Evolutionary conservation across 108 stramenopile genomes (phyloP).

Genomic region (Mediolabrus comicus): DNA sequence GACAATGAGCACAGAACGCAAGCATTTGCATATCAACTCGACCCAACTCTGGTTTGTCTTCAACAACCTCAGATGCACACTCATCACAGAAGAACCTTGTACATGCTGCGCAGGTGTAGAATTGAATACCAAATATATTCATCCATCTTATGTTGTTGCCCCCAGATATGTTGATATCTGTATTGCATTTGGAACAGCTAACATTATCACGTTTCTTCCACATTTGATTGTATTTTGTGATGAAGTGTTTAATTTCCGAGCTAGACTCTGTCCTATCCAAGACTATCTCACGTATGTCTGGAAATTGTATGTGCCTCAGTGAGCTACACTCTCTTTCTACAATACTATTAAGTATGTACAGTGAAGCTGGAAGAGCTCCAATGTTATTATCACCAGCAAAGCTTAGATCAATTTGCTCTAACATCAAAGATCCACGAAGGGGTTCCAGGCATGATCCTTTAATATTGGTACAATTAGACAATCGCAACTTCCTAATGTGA

Average conservation of each 20-base stretch:
- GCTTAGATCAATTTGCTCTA: conserved; percentile 23
- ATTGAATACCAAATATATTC: background rate
- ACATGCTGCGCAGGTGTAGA: background rate
- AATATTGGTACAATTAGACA: conserved; percentile 3
- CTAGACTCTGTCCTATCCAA: background rate
- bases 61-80: background rate
- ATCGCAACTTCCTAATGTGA: background rate
- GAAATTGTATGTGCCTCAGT: background rate
- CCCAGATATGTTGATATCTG: background rate
- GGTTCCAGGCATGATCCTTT: conserved; percentile 19
- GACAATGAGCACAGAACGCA: background rate
- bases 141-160: background rate
- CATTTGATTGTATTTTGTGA: background rate
- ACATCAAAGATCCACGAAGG: conserved; percentile 13
- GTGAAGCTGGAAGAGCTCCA: background rate
- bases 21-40: background rate
- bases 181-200: background rate
- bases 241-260: background rate
- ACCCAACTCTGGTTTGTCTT: background rate
- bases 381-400: background rate
- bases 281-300: background rate
- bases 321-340: background rate
- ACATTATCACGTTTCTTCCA: background rate
- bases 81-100: background rate
- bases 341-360: background rate